These are phyloP conservation scores for Solanum lycopersicoides DNA, from an alignment of 257 asterid species.

Conservation along the genomic window DNA sequence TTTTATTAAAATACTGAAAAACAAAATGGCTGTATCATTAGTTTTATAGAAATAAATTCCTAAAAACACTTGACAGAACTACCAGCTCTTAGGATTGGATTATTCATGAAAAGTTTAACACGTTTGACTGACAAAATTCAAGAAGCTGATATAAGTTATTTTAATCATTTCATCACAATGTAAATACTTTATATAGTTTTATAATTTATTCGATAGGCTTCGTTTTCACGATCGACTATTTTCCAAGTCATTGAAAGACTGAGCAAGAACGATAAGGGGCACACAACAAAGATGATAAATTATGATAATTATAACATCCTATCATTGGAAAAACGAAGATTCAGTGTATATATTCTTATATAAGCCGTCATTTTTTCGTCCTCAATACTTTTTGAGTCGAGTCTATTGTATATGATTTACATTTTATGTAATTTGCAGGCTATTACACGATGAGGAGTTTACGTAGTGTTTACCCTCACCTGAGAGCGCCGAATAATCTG, in stretches of 20 bases:
- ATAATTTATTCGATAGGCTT: neutral
- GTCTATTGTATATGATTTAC: no score
- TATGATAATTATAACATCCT: no score
- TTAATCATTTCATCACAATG: neutral
- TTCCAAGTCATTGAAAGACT: no score
- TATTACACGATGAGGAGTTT: no score
- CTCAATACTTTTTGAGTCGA: neutral
- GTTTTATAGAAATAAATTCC: neutral
- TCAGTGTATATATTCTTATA: neutral
- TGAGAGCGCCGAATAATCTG: no score
- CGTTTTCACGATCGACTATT: no score
- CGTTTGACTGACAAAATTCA: neutral
- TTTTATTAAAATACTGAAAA: neutral
- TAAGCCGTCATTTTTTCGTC: neutral
- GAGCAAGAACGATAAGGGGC: no score
- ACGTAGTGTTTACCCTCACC: neutral
- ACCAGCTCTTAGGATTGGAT: neutral
- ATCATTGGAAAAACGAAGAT: neutral
- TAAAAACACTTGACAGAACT: neutral
- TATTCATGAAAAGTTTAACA: neutral
- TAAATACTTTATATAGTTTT: neutral
- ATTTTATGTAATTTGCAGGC: neutral
- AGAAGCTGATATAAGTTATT: neutral
- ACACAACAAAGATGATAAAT: neutral
- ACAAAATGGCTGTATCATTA: neutral